Conservation (phyloP, 1,139 yeast genomes). For the Arxiozyma bovina region DNA sequence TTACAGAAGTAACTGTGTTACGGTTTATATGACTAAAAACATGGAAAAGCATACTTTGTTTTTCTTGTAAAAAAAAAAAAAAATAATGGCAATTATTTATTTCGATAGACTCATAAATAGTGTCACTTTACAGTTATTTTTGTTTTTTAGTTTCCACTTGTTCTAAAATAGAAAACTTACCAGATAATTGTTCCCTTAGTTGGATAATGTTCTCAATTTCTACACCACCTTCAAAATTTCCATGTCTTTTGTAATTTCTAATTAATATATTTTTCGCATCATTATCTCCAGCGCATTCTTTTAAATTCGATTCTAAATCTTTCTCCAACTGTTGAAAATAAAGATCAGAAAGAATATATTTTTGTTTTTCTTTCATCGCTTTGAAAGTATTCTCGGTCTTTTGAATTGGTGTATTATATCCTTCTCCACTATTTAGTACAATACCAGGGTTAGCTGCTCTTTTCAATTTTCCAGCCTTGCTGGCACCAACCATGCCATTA, state of each 20-base stretch:
- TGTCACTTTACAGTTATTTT: neutral
- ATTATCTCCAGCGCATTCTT: slow-evolving; percentile 22
- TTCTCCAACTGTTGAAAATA: slow-evolving; percentile 44
- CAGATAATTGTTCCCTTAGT: slow-evolving; percentile 1
- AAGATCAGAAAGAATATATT: slow-evolving; percentile 44
- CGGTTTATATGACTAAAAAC: too few species aligned
- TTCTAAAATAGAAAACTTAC: slow-evolving; percentile 4
- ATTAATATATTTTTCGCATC: slow-evolving; percentile 31
- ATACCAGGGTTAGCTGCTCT: slow-evolving; percentile 54
- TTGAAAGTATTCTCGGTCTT: slow-evolving; percentile 25
- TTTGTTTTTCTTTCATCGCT: slow-evolving; percentile 29
- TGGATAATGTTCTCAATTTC: neutral
- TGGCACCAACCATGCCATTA: slow-evolving; percentile 78
- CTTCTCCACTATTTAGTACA: slow-evolving; percentile 65
- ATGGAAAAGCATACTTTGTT: too few species aligned
- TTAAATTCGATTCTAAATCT: slow-evolving; percentile 34
- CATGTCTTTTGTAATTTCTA: slow-evolving; percentile 47
- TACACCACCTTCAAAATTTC: slow-evolving; percentile 42
- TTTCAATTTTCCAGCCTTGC: slow-evolving; percentile 60
- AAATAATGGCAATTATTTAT: too few species aligned
- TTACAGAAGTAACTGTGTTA: too few species aligned
- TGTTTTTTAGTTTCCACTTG: neutral
- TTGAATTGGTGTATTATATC: slow-evolving; percentile 56
- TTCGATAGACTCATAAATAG: too few species aligned
- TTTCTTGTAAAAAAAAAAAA: too few species aligned